Conservation (phyloP, 306 rosid species). For the Hylodesmum podocarpum region DNA sequence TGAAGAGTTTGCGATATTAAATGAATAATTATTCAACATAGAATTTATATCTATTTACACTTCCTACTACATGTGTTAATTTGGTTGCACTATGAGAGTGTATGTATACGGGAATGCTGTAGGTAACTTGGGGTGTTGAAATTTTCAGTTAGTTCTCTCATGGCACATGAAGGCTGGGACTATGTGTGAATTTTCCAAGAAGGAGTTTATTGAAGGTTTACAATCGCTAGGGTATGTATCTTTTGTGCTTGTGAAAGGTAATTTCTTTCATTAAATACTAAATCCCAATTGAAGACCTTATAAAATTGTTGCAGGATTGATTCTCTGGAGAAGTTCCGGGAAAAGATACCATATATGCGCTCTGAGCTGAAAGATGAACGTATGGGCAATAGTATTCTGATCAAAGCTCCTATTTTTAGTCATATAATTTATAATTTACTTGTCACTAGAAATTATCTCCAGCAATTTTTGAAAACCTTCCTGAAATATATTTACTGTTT, state of each 20-base stretch:
- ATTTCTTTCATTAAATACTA: background rate
- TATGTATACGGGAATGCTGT: background rate
- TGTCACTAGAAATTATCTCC: background rate
- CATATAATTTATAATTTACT: constrained; percentile 18
- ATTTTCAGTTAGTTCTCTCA: constrained; percentile 87
- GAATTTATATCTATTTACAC: background rate
- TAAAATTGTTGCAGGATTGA: constrained; percentile 78
- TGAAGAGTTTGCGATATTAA: background rate
- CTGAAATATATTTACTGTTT: constrained; percentile 35
- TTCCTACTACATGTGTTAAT: background rate
- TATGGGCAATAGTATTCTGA: constrained; percentile 40
- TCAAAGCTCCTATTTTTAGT: background rate
- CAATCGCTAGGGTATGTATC: constrained; percentile 78
- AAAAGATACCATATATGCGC: constrained; percentile 88
- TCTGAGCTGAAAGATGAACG: constrained; percentile 96
- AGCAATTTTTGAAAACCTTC: constrained; percentile 10
- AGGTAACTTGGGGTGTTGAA: constrained; percentile 23
- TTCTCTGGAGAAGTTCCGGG: constrained; percentile 85
- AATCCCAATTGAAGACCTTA: constrained; percentile 4
- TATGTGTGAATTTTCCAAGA: constrained; percentile 98
- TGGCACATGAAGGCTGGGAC: constrained; percentile 99
- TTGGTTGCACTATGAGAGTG: background rate
- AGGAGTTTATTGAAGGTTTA: constrained; percentile 87
- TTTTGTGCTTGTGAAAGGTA: background rate
- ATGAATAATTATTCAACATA: background rate